These are phyloP conservation scores for Penicillium canariense DNA, from an alignment of 495 filamentous ascomycete species.

Conservation along the genomic window DNA sequence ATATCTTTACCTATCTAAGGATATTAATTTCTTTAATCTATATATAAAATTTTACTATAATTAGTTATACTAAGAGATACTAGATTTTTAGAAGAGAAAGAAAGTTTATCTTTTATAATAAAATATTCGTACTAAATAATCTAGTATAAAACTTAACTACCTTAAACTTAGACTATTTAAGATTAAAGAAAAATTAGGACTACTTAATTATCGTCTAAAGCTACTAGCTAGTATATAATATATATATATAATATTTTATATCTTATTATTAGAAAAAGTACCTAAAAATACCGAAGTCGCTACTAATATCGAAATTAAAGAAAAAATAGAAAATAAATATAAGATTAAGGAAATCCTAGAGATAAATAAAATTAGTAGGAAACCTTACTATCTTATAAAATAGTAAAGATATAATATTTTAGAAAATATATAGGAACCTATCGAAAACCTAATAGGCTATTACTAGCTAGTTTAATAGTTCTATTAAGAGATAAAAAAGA, in stretches of 20 bases:
- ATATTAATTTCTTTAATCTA: neutral
- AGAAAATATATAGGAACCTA: slow-evolving; percentile 15
- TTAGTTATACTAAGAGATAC: neutral
- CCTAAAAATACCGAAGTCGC: slow-evolving; percentile 4
- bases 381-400: slow-evolving; percentile 5
- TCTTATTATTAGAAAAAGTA: slow-evolving; percentile 4
- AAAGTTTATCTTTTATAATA: slow-evolving; percentile 4
- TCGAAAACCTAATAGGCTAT: slow-evolving; percentile 2
- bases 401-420: slow-evolving; percentile 8
- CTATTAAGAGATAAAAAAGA: neutral
- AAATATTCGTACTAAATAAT: slow-evolving; percentile 3
- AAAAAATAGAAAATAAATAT: slow-evolving; percentile 10
- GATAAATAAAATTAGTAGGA: neutral
- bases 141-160: slow-evolving; percentile 8
- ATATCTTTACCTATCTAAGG: neutral
- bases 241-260: slow-evolving; percentile 8
- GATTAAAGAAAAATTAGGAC: slow-evolving; percentile 12
- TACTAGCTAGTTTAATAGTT: slow-evolving; percentile 7
- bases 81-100: neutral
- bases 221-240: slow-evolving; percentile 4
- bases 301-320: slow-evolving; percentile 5
- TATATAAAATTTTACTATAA: slow-evolving; percentile 3
- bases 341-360: neutral
- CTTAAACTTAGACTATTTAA: slow-evolving; percentile 7
- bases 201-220: slow-evolving; percentile 9